A percentile compares a stretch with the other conserved stretches of the same genome.
Evolutionary conservation across 352 stramenopile genomes (phyloP).

Genomic region (Halophytophthora batemanensis): DNA sequence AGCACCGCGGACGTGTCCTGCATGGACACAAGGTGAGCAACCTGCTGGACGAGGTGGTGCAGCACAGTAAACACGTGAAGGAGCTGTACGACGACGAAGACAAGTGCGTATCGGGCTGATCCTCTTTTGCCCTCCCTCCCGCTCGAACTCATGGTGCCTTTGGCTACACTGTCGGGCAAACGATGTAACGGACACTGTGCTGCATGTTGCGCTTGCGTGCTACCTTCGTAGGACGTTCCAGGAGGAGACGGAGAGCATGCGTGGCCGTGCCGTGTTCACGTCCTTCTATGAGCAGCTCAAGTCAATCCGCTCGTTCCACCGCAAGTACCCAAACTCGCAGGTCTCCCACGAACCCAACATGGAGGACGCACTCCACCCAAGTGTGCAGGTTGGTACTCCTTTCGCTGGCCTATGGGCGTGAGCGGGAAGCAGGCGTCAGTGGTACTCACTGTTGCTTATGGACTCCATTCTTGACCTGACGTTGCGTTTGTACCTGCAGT

Average conservation of each 20-base stretch:
- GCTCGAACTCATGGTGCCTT: not conserved
- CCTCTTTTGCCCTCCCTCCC: not conserved
- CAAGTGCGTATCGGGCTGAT: slow-evolving; percentile 40
- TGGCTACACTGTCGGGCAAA: not conserved
- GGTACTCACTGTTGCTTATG: not conserved
- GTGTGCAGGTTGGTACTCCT: slow-evolving; percentile 37
- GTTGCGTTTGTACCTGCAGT: slow-evolving; percentile 29
- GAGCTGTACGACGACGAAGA: slow-evolving; percentile 85
- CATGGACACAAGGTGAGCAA: slow-evolving; percentile 85
- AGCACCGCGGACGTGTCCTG: slow-evolving; percentile 77
- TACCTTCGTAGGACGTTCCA: slow-evolving; percentile 50
- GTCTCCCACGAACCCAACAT: slow-evolving; percentile 67
- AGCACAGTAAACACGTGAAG: slow-evolving; percentile 66
- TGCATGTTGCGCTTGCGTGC: not conserved
- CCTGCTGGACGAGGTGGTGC: slow-evolving; percentile 65
- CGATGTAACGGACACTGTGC: not conserved
- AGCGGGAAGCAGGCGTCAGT: too few relatives aligned
- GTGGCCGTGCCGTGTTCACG: slow-evolving; percentile 73
- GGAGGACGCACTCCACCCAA: slow-evolving; percentile 57
- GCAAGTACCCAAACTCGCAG: slow-evolving; percentile 74
- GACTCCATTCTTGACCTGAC: not conserved
- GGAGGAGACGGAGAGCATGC: slow-evolving; percentile 78
- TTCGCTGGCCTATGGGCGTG: not conserved
- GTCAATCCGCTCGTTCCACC: slow-evolving; percentile 78
- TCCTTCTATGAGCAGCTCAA: slow-evolving; percentile 90